Evolutionary conservation across 2,329 filamentous ascomycete genomes (phyloP).

Genomic region (Cryphonectria nitschkei): DNA sequence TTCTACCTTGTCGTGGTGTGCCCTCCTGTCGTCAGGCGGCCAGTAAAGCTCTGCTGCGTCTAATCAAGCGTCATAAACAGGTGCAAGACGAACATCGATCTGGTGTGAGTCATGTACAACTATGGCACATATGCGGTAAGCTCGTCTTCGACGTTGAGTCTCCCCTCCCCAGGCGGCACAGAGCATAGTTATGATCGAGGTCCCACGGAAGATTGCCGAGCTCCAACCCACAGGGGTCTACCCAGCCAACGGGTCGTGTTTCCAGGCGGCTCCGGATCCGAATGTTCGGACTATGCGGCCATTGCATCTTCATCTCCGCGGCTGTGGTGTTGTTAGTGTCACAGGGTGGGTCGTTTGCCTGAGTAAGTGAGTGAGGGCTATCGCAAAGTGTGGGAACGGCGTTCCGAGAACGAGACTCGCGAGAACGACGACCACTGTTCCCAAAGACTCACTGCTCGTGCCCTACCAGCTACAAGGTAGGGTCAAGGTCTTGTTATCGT

Average conservation of each 20-base stretch:
- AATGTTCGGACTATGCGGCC: neutral
- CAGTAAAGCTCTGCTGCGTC: neutral
- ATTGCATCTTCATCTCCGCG: neutral
- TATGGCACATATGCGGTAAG: neutral
- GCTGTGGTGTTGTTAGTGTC: neutral
- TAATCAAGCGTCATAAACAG: neutral
- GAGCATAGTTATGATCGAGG: neutral
- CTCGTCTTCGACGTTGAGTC: neutral
- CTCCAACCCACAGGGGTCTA: neutral
- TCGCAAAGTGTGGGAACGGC: neutral
- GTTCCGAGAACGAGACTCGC: neutral
- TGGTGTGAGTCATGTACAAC: neutral
- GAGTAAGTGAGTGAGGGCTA: neutral
- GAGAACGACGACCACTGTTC: neutral
- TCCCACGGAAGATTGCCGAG: neutral
- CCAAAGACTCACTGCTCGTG: neutral
- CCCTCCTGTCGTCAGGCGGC: neutral
- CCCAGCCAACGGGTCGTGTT: neutral
- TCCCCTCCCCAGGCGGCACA: neutral
- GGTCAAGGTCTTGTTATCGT: neutral
- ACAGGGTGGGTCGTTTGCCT: neutral
- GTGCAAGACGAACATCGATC: neutral
- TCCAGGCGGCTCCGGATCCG: slow-evolving; percentile 6
- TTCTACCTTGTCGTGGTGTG: neutral
- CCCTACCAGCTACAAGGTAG: neutral